phyloP scores from a whole-genome alignment of 345 rosid species.

The Eucalyptus curtisii region DNA sequence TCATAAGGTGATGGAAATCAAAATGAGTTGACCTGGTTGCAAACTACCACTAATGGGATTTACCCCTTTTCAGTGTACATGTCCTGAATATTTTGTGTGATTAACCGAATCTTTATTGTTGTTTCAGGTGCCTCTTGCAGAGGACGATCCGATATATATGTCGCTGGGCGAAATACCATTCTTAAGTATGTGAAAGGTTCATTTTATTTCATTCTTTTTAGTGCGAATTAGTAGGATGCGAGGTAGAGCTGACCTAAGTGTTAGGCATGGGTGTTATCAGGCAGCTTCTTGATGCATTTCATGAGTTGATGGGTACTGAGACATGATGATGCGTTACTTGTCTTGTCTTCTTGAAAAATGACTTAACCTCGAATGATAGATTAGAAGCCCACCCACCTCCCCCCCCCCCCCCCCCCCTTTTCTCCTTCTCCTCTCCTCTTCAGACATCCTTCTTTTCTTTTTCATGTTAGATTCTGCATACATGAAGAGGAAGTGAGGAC shows the following conservation, averaged over 20 bases:
- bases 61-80: neutral
- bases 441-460: neutral
- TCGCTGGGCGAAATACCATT: conserved; percentile 96
- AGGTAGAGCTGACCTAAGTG: neutral
- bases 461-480: neutral
- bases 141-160: conserved; percentile 93
- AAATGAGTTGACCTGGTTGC: neutral
- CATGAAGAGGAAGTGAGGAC: neutral
- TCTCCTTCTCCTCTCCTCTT: too few relatives aligned
- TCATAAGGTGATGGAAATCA: neutral
- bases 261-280: neutral
- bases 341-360: neutral
- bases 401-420: too few relatives aligned
- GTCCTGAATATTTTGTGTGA: neutral
- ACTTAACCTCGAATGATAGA: neutral
- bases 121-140: conserved; percentile 59
- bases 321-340: neutral
- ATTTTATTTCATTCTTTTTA: neutral
- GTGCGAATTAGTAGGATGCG: neutral
- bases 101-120: neutral
- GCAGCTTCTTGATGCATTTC: neutral
- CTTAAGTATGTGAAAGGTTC: neutral
- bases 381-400: neutral
- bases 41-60: neutral
- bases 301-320: neutral